Evolutionary conservation across 257 asterid species (phyloP).

Genomic region (Solanum pimpinellifolium): DNA sequence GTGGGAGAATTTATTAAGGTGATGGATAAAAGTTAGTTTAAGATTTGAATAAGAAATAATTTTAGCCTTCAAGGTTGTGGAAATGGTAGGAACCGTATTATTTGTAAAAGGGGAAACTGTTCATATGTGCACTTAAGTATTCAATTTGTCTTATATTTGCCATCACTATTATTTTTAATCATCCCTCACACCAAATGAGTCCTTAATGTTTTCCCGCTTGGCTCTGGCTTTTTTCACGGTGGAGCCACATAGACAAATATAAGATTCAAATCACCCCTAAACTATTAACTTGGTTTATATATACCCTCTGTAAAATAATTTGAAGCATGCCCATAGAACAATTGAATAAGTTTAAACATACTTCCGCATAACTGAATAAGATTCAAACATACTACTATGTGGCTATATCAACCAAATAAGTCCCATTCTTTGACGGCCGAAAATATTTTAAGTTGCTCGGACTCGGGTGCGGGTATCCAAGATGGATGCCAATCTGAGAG

Average conservation of each 20-base stretch:
- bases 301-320: neutral
- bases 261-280: neutral
- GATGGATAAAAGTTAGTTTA: neutral
- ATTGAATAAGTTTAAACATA: neutral
- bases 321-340: neutral
- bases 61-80: neutral
- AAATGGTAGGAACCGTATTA: neutral
- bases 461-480: too few species aligned
- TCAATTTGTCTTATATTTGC: neutral
- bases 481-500: too few species aligned
- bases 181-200: too few species aligned
- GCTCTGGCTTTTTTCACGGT: neutral
- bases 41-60: neutral
- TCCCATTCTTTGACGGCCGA: neutral
- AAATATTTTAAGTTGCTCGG: neutral
- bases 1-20: neutral
- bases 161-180: too few species aligned
- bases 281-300: neutral
- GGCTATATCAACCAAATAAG: neutral
- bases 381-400: neutral
- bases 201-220: neutral
- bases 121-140: neutral
- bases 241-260: neutral
- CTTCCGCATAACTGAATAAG: neutral
- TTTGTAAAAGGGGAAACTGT: neutral